Evolutionary conservation across 805 yeast genomes (phyloP).

Genomic region (Ogataea paradorogensis): DNA sequence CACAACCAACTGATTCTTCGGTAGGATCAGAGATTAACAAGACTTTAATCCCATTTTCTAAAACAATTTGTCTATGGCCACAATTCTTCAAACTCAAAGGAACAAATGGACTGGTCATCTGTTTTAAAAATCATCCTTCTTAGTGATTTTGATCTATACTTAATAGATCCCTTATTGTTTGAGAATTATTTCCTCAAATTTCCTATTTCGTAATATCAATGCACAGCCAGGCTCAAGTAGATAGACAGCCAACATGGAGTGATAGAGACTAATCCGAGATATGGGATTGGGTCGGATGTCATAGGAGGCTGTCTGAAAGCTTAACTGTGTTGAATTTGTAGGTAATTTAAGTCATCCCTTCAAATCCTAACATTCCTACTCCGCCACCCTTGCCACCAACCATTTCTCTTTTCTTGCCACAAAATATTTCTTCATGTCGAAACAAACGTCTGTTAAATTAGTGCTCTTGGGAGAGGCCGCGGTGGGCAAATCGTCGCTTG

Average conservation of each 20-base stretch:
- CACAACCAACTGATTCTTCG: slow-evolving; percentile 60
- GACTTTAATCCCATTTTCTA: slow-evolving; percentile 68
- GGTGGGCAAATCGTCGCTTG: slow-evolving; percentile 93
- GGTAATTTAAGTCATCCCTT: too few relatives aligned
- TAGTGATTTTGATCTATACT: neutral
- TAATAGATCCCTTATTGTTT: slow-evolving; percentile 1
- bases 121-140: neutral
- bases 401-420: slow-evolving; percentile 5
- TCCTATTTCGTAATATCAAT: slow-evolving; percentile 15
- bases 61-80: slow-evolving; percentile 42
- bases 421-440: slow-evolving; percentile 9
- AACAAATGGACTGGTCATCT: slow-evolving; percentile 12
- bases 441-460: slow-evolving; percentile 68
- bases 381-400: slow-evolving; percentile 12
- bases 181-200: neutral
- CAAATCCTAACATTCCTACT: neutral
- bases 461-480: slow-evolving; percentile 97
- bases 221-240: slow-evolving; percentile 7
- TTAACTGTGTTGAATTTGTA: neutral
- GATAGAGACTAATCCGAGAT: neutral
- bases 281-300: neutral
- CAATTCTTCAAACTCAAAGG: slow-evolving; percentile 28
- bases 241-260: neutral
- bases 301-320: neutral
- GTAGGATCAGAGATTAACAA: slow-evolving; percentile 75